Evolutionary conservation across 768 basidiomycete species (phyloP).

Genomic region (Suillus subluteus): DNA sequence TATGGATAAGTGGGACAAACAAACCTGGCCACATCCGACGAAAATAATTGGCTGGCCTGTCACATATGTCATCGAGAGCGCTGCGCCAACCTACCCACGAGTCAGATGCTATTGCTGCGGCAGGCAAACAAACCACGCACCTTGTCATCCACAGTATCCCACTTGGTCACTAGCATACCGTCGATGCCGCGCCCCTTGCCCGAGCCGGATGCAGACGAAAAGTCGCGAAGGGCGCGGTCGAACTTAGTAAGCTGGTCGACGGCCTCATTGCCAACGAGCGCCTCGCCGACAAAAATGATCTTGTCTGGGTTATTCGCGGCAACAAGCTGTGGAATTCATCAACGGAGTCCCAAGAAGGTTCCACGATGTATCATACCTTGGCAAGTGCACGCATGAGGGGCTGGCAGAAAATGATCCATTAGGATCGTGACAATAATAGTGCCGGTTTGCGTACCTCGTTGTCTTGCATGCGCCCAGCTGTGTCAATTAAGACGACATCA

Average conservation of each 20-base stretch:
- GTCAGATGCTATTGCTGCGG: neutral
- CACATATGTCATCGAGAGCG: conserved; percentile 98
- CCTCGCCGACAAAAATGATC: conserved; percentile 97
- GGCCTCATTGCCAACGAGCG: conserved; percentile 97
- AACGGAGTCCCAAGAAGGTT: neutral
- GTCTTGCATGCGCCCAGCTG: conserved; percentile 98
- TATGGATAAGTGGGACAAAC: conserved; percentile 20
- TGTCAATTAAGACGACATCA: conserved; percentile 97
- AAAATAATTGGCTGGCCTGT: conserved; percentile 99
- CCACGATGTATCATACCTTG: conserved; percentile 53
- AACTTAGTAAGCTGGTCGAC: conserved; percentile 98
- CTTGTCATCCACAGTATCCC: conserved; percentile 98
- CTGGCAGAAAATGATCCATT: conserved; percentile 39
- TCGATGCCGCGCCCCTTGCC: conserved; percentile 90
- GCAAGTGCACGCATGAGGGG: conserved; percentile 98
- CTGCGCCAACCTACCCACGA: conserved; percentile 84
- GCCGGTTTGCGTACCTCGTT: conserved; percentile 71
- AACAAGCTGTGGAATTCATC: conserved; percentile 63
- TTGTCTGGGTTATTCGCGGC: conserved; percentile 95
- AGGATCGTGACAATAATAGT: neutral
- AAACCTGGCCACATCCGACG: conserved; percentile 95
- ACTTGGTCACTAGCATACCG: conserved; percentile 98
- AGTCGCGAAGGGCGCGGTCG: conserved; percentile 91
- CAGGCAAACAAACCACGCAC: conserved; percentile 42
- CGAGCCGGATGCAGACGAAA: conserved; percentile 66